Conservation (phyloP, 495 filamentous ascomycete genomes). For the Polyplosphaeria fusca region DNA sequence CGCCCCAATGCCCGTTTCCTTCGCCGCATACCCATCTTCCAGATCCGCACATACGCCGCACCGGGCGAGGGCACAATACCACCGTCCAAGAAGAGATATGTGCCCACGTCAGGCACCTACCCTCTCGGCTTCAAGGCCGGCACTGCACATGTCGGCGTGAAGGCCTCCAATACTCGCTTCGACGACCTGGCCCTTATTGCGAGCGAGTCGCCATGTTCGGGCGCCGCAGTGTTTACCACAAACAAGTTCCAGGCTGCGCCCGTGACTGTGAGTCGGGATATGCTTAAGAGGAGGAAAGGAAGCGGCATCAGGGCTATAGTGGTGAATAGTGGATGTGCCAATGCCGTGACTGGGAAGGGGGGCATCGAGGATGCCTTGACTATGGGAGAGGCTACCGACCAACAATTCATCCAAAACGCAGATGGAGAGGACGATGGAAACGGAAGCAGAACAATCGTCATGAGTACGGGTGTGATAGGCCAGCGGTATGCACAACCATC, state of each 20-base stretch:
- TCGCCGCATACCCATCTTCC: conserved; percentile 4
- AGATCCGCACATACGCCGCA: conserved; percentile 41
- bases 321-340: conserved; percentile 94
- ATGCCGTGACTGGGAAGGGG: conserved; percentile 92
- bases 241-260: conserved; percentile 98
- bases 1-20: conserved; percentile 20
- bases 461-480: conserved; percentile 98
- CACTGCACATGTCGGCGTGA: conserved; percentile 88
- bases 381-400: conserved; percentile 79
- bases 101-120: conserved; percentile 80
- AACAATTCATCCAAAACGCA: conserved; percentile 47
- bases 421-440: conserved; percentile 52
- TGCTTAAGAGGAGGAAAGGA: conserved; percentile 62
- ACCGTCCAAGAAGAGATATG: conserved; percentile 66
- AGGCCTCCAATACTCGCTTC: conserved; percentile 81
- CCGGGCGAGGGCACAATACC: conserved; percentile 41
- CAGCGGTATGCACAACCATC: conserved; percentile 58
- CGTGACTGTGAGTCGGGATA: conserved; percentile 74
- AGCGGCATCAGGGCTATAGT: conserved; percentile 75
- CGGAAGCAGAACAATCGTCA: conserved; percentile 73
- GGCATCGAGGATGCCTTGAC: conserved; percentile 81
- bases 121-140: conserved; percentile 87
- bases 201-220: conserved; percentile 85
- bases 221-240: conserved; percentile 91
- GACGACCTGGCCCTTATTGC: conserved; percentile 86